Evolutionary conservation across 169 alveolate genomes (phyloP).

Genomic region (Plasmodium vivax): DNA sequence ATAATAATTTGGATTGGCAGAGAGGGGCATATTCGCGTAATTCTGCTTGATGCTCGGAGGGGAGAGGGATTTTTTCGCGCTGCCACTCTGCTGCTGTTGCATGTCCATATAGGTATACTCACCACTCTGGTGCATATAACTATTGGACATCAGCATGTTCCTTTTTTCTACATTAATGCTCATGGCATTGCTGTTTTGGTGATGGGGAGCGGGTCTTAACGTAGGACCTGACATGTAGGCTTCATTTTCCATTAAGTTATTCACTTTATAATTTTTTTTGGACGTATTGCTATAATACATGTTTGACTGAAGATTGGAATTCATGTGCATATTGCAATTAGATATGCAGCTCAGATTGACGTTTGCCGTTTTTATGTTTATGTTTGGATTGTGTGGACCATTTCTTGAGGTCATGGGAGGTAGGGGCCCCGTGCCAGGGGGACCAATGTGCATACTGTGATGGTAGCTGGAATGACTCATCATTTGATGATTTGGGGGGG

Average conservation of each 20-base stretch:
- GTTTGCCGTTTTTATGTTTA: constrained; percentile 16
- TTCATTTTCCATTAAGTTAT: constrained; percentile 17
- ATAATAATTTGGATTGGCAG: constrained; percentile 12
- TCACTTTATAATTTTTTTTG: constrained; percentile 40
- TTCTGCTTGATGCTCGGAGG: neutral
- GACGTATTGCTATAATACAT: constrained; percentile 2
- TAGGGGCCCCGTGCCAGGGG: neutral
- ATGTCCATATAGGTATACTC: constrained; percentile 29
- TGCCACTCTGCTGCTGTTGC: constrained; percentile 4
- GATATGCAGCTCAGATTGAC: constrained; percentile 3
- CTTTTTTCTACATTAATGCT: constrained; percentile 20
- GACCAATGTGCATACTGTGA: neutral
- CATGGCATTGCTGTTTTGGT: constrained; percentile 2
- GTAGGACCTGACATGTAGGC: constrained; percentile 4
- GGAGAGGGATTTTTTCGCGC: neutral
- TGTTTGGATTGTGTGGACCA: neutral
- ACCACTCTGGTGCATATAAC: neutral
- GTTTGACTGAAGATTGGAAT: constrained; percentile 18
- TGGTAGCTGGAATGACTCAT: neutral
- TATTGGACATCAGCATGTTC: constrained; percentile 14
- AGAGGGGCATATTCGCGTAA: constrained; percentile 3
- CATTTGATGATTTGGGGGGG: neutral
- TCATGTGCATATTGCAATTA: constrained; percentile 11
- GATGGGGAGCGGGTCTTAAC: constrained; percentile 26
- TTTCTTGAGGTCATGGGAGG: neutral